phyloP scores from a whole-genome alignment of 305 asterid genomes.

The Fraxinus platypoda region DNA sequence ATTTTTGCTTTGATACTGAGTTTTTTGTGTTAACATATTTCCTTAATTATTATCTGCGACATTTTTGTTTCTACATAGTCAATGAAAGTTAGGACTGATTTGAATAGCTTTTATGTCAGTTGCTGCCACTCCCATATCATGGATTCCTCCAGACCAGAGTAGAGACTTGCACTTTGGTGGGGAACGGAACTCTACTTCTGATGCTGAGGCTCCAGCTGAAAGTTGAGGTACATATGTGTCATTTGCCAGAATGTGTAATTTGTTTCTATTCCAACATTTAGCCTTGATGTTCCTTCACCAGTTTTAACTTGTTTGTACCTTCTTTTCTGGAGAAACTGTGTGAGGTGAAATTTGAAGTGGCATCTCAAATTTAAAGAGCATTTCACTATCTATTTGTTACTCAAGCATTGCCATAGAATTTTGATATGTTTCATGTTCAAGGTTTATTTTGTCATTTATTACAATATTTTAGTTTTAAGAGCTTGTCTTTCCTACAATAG shows the following conservation, averaged over 20 bases:
- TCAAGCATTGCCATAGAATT: not conserved
- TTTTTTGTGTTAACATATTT: not conserved
- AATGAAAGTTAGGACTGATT: not conserved
- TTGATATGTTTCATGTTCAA: not conserved
- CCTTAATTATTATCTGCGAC: not conserved
- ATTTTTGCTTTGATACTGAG: not conserved
- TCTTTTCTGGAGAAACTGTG: not conserved
- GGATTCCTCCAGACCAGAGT: conserved; percentile 52
- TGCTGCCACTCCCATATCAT: conserved; percentile 48
- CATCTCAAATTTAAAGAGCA: not conserved
- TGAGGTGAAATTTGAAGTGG: not conserved
- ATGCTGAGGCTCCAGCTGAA: not conserved
- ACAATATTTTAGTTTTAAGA: not conserved
- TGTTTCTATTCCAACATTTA: not conserved
- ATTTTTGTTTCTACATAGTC: not conserved
- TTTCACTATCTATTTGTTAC: not conserved
- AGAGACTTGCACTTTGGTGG: conserved; percentile 47
- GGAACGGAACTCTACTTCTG: not conserved
- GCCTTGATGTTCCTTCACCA: not conserved
- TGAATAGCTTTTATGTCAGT: not conserved
- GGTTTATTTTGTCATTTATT: not conserved
- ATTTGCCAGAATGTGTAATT: not conserved
- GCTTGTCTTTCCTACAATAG: not conserved
- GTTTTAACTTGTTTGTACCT: not conserved
- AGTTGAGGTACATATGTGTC: not conserved